A percentile compares a stretch with the other conserved stretches of the same genome.
Conservation (phyloP, 495 filamentous ascomycete species). For the Daldinia loculata region DNA sequence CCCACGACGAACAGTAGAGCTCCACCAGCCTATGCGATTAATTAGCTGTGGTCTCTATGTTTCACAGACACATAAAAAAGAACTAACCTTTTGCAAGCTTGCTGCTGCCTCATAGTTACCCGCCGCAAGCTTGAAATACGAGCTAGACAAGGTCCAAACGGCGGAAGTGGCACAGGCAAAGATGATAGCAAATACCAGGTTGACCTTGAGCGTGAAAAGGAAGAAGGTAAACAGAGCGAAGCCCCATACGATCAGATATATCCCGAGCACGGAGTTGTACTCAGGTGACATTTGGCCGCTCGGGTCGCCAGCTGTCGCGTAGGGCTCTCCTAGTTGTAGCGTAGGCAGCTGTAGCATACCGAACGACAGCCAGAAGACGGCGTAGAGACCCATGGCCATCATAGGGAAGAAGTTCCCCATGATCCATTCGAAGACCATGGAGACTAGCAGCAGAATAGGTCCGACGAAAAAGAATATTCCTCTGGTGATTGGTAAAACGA, state of each 20-base stretch:
- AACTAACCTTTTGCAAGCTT: slow-evolving; percentile 56
- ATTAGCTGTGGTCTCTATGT: background rate
- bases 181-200: slow-evolving; percentile 62
- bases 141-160: slow-evolving; percentile 57
- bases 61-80: background rate
- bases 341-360: slow-evolving; percentile 62
- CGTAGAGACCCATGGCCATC: slow-evolving; percentile 66
- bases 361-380: slow-evolving; percentile 66
- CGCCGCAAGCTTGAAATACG: slow-evolving; percentile 60
- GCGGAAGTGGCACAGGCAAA: slow-evolving; percentile 60
- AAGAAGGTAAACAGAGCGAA: slow-evolving; percentile 66
- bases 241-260: slow-evolving; percentile 65
- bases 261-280: slow-evolving; percentile 58
- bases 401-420: slow-evolving; percentile 64
- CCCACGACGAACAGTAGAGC: slow-evolving; percentile 61
- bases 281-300: slow-evolving; percentile 54
- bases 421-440: slow-evolving; percentile 61
- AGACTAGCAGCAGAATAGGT: slow-evolving; percentile 57
- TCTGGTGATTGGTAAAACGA: slow-evolving; percentile 34
- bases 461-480: slow-evolving; percentile 67
- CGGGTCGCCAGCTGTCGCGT: slow-evolving; percentile 54
- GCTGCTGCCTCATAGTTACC: slow-evolving; percentile 56
- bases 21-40: slow-evolving; percentile 51
- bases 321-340: slow-evolving; percentile 57
- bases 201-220: slow-evolving; percentile 64